Evolutionary conservation across 345 rosid genomes (phyloP).

Genomic region (Conringia planisiliqua): DNA sequence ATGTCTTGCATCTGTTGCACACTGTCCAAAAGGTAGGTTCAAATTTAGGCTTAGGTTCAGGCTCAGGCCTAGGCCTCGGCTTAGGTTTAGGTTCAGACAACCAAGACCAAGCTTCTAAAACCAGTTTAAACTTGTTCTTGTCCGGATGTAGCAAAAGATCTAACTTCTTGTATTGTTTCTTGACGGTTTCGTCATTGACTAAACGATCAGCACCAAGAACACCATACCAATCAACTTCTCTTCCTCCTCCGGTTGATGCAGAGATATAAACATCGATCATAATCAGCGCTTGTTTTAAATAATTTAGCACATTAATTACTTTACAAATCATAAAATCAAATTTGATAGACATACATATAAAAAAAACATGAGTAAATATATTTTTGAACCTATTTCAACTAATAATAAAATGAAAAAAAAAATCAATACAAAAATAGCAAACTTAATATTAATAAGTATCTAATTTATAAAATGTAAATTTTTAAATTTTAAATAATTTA

Average conservation of each 20-base stretch:
- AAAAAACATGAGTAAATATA: too few relatives aligned
- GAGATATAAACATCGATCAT: neutral
- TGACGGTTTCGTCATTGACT: constrained; percentile 55
- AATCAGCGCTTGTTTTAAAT: neutral
- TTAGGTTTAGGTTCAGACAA: constrained; percentile 37
- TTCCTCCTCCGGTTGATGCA: constrained; percentile 10
- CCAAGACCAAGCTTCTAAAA: constrained; percentile 58
- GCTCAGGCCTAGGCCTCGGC: neutral
- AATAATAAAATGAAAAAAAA: too few relatives aligned
- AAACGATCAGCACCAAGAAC: constrained; percentile 53
- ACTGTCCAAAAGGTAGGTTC: constrained; percentile 66
- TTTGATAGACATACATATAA: too few relatives aligned
- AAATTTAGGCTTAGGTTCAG: too few relatives aligned
- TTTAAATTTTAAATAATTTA: too few relatives aligned
- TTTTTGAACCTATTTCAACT: too few relatives aligned
- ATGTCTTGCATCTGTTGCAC: constrained; percentile 29
- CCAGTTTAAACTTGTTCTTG: constrained; percentile 53
- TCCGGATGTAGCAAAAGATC: constrained; percentile 36
- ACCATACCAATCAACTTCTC: constrained; percentile 59
- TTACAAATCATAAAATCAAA: too few relatives aligned
- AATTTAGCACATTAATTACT: too few relatives aligned
- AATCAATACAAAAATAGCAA: too few relatives aligned
- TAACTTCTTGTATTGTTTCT: constrained; percentile 57
- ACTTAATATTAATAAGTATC: too few relatives aligned
- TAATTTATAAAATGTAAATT: too few relatives aligned